Base-by-base conservation (phyloP, 805 yeast species). In the Candida takata region DNA sequence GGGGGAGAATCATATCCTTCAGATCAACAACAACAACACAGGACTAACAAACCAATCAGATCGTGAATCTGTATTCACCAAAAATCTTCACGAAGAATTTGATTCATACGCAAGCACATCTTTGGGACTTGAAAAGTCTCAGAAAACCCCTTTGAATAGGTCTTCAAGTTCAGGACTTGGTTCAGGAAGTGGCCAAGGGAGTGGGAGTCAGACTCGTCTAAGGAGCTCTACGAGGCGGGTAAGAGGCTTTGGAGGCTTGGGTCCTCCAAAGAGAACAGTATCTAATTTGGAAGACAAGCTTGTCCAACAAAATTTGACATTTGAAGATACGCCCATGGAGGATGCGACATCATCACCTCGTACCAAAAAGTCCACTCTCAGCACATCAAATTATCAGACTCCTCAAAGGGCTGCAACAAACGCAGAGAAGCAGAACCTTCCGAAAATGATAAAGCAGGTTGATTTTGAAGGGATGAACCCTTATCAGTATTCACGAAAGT, bases 391-490 rank as follows among this genome's bases (percentile, higher is more conserved):
- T 6, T 24, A 24, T 17, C 18, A 24, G 7, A 31, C 34, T 12
- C 34, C 34, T 14, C 17, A 17, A n/a, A 31, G 16, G 26, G 11
- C 18, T 8, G 32, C 23, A 8, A 23, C 17, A 5, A 5, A 17
- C 18, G 23, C 23, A 8, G 23, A 7, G 6, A 21, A 14, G 12
- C 19, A 13, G 17, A 12, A 14, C 24, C 14, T 6, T 8, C 32
- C 16, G 21, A 12, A 12, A 20, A 8, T 11, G 6, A 21, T 13
- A 24, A 21, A 21, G 4, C 20, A 17, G 8, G 33, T 48, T 29
- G 61, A 62, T 15, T 61, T 64, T 46, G 64, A 61, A 30, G 61
- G 60, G 6, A 43, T 63, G 35, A 65, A 63, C 40, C 69, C 69
- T 8, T 60, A 61, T 27, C 67, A 64, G 42, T 64, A 61, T 40